These are phyloP conservation scores for Coemansia sp. DNA, from an alignment of 192 early-diverging fungal genomes.

Conservation along the genomic window DNA sequence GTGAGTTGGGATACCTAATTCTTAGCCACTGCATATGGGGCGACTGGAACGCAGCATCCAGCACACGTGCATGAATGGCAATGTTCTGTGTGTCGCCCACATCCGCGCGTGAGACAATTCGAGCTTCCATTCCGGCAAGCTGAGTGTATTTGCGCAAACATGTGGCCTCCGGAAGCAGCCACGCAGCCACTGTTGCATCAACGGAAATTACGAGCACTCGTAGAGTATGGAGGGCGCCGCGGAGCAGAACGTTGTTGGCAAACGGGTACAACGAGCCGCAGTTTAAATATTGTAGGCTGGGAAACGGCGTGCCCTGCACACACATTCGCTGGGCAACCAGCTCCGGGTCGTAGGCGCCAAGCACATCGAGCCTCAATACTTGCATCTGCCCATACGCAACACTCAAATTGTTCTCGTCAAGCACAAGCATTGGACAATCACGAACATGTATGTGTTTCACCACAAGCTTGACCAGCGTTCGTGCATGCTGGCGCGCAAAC, in stretches of 20 bases:
- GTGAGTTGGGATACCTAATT: constrained; percentile 18
- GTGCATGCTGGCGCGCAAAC: constrained; percentile 19
- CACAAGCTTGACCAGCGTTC: constrained; percentile 8
- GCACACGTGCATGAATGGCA: constrained; percentile 9
- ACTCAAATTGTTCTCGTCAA: neutral
- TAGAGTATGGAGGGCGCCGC: constrained; percentile 8
- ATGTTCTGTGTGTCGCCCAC: neutral
- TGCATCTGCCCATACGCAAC: constrained; percentile 9
- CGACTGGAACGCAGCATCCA: neutral
- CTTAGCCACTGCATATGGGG: constrained; percentile 9
- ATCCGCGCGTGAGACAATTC: constrained; percentile 15
- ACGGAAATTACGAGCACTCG: constrained; percentile 15
- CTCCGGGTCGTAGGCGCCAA: constrained; percentile 18
- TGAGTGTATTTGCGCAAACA: constrained; percentile 3
- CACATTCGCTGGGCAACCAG: neutral
- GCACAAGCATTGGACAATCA: constrained; percentile 11
- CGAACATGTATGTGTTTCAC: constrained; percentile 16
- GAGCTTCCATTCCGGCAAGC: constrained; percentile 18
- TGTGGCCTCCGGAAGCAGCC: constrained; percentile 16
- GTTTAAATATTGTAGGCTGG: constrained; percentile 13
- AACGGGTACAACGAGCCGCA: constrained; percentile 32
- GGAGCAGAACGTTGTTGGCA: constrained; percentile 17
- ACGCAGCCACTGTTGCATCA: constrained; percentile 5
- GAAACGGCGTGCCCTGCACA: constrained; percentile 9
- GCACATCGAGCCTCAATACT: constrained; percentile 13